Evolutionary conservation across 2,329 filamentous ascomycete species (phyloP), one percentile per base, ranked within the genome.

Genomic region (Xylariaceae sp.): DNA sequence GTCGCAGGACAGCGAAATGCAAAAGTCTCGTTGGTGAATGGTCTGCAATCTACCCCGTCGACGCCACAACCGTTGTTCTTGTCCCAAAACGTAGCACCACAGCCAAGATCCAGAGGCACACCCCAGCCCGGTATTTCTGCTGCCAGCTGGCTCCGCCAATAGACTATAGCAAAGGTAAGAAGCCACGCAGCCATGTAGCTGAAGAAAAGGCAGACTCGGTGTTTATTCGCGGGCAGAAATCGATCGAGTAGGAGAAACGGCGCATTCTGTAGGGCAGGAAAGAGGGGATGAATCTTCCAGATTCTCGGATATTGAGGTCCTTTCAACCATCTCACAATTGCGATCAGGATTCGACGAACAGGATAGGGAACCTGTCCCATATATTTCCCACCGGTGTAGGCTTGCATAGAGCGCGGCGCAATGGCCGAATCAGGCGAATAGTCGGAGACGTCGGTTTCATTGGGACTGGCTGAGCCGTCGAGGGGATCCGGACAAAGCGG

Each of bases 1-100:
- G 84, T 85, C 12, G 84, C 87, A 1, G 87, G 83, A 64, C 89
- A 94, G 52, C 85, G 78, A 67, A 94, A 94, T 0, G 87, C 77
- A 62, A 90, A 84, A 0, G 83, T 82, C 53, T 75, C 80, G 60
- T 84, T 85, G 55, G 79, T 80, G 65, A 94, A 94, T 0, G 89
- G 89, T 6, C 88, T 81, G 65, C 89, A 94, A 50, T 83, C 75
- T 57, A 84, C 82, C 5, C 89, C 89, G 61, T 92, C 84, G 11
- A 92, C 65, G 0, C 88, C 88, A 68, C 89, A 94, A 9, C 73
- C 74, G 65, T 91, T 91, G 35, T 83, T 85, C 39, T 83, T 68
- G 6, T 74, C 78, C 87, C 88, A 94, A 66, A 88, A 89, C 11
- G 84, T 80, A 51, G 80, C 77, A 9, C 80, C 81, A 68, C 89